phyloP scores from a whole-genome alignment of 257 asterid genomes.

The Penstemon davidsonii region DNA sequence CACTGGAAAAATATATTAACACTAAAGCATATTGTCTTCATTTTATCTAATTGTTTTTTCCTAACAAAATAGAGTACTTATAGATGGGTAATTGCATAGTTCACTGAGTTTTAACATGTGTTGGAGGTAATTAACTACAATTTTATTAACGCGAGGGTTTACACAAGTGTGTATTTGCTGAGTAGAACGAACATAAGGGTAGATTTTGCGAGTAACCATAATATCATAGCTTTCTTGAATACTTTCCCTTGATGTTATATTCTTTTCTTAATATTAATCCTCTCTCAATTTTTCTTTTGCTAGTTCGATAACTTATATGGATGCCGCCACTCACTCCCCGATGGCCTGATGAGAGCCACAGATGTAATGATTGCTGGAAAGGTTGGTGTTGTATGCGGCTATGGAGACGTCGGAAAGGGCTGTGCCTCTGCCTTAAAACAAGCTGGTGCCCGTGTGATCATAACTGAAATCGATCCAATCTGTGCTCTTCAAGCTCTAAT shows the following conservation, averaged over 20 bases:
- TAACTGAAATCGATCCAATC: conserved; percentile 10
- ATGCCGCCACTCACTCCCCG: conserved; percentile 1
- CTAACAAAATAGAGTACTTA: no score
- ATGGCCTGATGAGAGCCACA: conserved; percentile 1
- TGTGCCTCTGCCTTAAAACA: background rate
- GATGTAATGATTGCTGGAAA: conserved; percentile 1
- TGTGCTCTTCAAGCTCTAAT: conserved; percentile 20
- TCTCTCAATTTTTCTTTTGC: background rate
- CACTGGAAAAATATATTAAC: no score
- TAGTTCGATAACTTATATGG: background rate
- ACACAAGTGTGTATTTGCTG: no score
- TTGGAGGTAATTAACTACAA: no score
- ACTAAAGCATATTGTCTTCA: no score
- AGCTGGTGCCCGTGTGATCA: conserved; percentile 1
- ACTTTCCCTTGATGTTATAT: background rate
- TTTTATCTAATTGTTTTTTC: no score
- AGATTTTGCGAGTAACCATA: background rate
- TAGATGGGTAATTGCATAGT: no score
- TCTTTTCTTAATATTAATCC: background rate
- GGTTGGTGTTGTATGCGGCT: background rate
- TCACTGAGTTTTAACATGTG: no score
- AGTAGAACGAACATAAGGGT: background rate
- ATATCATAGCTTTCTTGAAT: background rate
- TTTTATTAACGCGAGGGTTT: no score
- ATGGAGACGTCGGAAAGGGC: conserved; percentile 3